Base-by-base conservation (phyloP, 208 protist species). In the Trypanosoma cruzi region DNA sequence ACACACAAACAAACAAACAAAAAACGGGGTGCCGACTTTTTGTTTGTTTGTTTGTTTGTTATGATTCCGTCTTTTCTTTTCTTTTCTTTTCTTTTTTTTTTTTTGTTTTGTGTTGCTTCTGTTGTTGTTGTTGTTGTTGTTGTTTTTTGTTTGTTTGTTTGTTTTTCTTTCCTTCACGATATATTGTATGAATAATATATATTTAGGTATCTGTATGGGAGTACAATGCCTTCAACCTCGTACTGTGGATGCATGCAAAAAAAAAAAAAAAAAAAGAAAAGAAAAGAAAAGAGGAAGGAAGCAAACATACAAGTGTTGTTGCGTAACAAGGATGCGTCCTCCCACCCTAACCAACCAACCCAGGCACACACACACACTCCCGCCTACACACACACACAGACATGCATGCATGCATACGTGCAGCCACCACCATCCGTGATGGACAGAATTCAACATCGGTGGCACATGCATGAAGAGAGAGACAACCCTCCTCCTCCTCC, bases 201-300 rank as follows among this genome's bases (percentile, higher is more conserved):
- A n/a, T n/a, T n/a, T n/a, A n/a, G n/a, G 31, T 52, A 20, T 32
- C 20, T 32, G 20, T 42, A 26, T 42, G 11, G 1, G 34, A 32
- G 59, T 52, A 37, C 22, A 31, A 7, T 13, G 36, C 28, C 22
- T 64, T 34, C 26, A 22, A 0, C 24, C 28, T 60, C 29, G 31
- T 42, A 20, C 26, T 36, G 54, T 34, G 28, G 34, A 22, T 13
- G 59, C n/a, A 64, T 31, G 24, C 6, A 37, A 3, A 29, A 29
- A 49, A 24, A 6, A 49, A 63, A 44, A 6, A 40, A 62, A 40
- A 37, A 22, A 32, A 28, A 56, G n/a, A 28, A 56, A 40, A 66
- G 36, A 66, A 66, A 34, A 56, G 54, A 56, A 56, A 36, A 52
- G 34, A 14, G 24, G 29, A 22, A 66, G 28, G 11, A 2, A 56